These are phyloP conservation scores for Colletotrichum musae DNA, from an alignment of 2,329 filamentous ascomycete genomes.

Conservation along the genomic window DNA sequence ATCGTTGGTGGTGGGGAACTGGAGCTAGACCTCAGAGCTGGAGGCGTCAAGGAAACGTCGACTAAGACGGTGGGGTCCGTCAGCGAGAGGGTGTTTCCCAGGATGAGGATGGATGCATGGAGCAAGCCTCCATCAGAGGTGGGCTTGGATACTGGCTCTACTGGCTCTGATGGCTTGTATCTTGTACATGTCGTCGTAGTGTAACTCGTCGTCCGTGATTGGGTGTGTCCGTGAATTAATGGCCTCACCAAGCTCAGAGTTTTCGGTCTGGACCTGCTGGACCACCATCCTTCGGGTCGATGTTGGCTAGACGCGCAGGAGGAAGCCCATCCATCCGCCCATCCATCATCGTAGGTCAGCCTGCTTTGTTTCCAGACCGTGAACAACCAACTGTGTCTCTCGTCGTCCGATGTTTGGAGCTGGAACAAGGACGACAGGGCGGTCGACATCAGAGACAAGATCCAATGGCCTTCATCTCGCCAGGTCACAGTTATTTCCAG, in stretches of 20 bases:
- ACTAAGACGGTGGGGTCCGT: conserved; percentile 23
- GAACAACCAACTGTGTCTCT: conserved; percentile 3
- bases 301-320: neutral
- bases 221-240: conserved; percentile 28
- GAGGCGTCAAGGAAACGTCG: conserved; percentile 30
- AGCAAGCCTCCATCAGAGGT: conserved; percentile 36
- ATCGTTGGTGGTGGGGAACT: conserved; percentile 32
- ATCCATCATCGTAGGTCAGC: neutral
- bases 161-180: conserved; percentile 18
- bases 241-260: conserved; percentile 36
- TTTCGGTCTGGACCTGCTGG: conserved; percentile 36
- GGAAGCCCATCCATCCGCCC: neutral
- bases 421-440: conserved; percentile 28
- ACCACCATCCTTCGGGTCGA: conserved; percentile 25
- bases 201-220: conserved; percentile 31
- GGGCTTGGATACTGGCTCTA: conserved; percentile 28
- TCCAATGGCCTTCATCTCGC: conserved; percentile 4
- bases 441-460: conserved; percentile 22
- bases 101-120: conserved; percentile 34
- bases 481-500: conserved; percentile 16
- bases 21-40: conserved; percentile 25
- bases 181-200: conserved; percentile 32
- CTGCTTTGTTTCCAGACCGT: neutral
- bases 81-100: conserved; percentile 37
- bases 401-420: conserved; percentile 8